phyloP scores from a whole-genome alignment of 139 green algal genomes.

The Tetradesmus lagerheimii region DNA sequence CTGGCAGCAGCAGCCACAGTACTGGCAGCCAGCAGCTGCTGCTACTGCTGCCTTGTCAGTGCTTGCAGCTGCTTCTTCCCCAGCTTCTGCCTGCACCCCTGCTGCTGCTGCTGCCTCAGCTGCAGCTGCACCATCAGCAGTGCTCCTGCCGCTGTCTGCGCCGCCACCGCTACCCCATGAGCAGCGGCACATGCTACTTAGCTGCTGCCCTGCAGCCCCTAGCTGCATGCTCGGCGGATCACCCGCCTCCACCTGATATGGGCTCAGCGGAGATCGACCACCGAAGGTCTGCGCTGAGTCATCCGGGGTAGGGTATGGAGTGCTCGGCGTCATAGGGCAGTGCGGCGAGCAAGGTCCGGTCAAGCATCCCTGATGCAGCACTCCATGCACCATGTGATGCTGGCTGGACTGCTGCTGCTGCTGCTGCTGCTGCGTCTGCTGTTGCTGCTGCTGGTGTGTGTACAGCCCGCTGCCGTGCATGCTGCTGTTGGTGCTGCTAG shows the following conservation, averaged over 20 bases:
- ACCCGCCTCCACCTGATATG: neutral
- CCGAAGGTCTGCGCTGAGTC: slow-evolving; percentile 36
- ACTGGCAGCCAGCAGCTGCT: neutral
- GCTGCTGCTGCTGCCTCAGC: neutral
- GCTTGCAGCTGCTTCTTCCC: neutral
- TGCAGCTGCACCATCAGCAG: slow-evolving; percentile 5
- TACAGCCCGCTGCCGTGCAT: neutral
- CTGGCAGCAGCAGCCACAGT: slow-evolving; percentile 1
- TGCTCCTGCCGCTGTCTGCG: neutral
- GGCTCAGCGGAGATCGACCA: slow-evolving; percentile 23
- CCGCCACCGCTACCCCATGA: neutral
- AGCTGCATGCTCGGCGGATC: neutral
- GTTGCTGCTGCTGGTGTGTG: neutral
- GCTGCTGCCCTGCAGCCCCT: neutral
- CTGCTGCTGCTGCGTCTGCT: neutral
- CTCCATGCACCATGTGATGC: neutral
- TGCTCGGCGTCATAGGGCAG: slow-evolving; percentile 24
- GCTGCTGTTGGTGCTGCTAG: neutral
- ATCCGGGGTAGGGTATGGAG: slow-evolving; percentile 34
- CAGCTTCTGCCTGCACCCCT: neutral
- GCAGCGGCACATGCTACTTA: neutral
- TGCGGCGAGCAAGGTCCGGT: neutral
- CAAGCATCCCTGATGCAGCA: neutral
- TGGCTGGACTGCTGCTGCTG: neutral
- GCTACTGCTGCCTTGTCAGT: neutral